These are phyloP conservation scores for Auricularia auricula-judae DNA, from an alignment of 768 basidiomycete species.

Conservation along the genomic window DNA sequence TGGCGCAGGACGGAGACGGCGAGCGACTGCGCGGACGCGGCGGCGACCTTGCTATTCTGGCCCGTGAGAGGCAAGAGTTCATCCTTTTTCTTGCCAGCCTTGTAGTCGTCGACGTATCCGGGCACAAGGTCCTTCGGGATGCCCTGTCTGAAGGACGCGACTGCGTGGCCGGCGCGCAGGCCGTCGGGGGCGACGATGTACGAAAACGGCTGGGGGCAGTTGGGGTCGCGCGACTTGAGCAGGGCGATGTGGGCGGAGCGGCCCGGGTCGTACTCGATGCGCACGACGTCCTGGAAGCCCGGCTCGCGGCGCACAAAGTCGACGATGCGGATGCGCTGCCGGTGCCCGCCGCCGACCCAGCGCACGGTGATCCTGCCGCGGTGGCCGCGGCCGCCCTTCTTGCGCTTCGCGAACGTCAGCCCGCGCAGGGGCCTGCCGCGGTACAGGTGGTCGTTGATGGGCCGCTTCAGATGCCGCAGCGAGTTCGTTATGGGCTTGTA, in stretches of 20 bases:
- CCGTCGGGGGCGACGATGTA: constrained; percentile 93
- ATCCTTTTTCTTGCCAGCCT: neutral
- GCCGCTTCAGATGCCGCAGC: constrained; percentile 78
- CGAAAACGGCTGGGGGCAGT: constrained; percentile 47
- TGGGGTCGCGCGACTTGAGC: constrained; percentile 48
- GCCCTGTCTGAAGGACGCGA: constrained; percentile 76
- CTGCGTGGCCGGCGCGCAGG: constrained; percentile 75
- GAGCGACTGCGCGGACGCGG: constrained; percentile 45
- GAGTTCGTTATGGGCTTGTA: constrained; percentile 84
- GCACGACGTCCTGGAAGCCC: constrained; percentile 79
- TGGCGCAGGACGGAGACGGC: constrained; percentile 79
- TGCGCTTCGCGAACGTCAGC: constrained; percentile 73
- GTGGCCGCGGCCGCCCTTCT: constrained; percentile 77
- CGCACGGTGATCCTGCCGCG: constrained; percentile 82
- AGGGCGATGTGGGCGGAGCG: constrained; percentile 92
- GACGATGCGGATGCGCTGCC: constrained; percentile 69
- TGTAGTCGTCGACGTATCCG: constrained; percentile 21
- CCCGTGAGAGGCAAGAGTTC: neutral
- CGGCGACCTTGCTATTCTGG: neutral
- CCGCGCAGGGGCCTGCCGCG: constrained; percentile 73
- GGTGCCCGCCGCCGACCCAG: constrained; percentile 85
- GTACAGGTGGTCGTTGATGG: constrained; percentile 73
- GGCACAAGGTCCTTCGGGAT: constrained; percentile 69
- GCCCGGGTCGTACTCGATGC: constrained; percentile 95
- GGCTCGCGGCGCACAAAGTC: constrained; percentile 75